Conservation (phyloP, 192 early-diverging fungal species). For the Coemansia sp. region DNA sequence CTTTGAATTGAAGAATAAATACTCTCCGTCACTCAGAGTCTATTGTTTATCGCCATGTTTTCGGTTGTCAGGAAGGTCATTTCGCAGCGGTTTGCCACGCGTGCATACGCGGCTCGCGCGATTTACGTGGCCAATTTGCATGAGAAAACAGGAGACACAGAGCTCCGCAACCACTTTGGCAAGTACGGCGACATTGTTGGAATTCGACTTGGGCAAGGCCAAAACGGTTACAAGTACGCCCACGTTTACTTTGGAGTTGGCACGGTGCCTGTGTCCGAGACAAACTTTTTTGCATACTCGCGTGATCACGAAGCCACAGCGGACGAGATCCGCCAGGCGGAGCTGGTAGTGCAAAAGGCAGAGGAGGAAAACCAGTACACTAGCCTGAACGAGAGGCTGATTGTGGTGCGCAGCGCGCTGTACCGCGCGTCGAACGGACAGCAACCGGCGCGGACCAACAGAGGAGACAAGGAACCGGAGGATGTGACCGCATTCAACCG, state of each 20-base stretch:
- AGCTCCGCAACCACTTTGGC: constrained; percentile 18
- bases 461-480: background rate
- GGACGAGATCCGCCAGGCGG: constrained; percentile 18
- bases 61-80: constrained; percentile 7
- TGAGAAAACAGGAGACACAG: background rate
- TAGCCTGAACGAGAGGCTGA: background rate
- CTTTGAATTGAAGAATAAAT: too few species aligned
- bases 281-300: constrained; percentile 7
- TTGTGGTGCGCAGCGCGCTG: constrained; percentile 5
- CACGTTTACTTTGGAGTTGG: constrained; percentile 41
- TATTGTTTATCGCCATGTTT: constrained; percentile 7
- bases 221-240: constrained; percentile 11
- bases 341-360: constrained; percentile 1
- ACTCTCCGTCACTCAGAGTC: background rate
- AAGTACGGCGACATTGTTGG: constrained; percentile 23
- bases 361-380: background rate
- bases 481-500: constrained; percentile 12
- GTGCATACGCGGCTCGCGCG: constrained; percentile 14
- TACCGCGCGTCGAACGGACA: background rate
- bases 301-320: constrained; percentile 1
- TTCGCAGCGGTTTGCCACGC: constrained; percentile 2
- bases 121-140: constrained; percentile 33
- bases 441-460: background rate
- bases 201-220: constrained; percentile 11
- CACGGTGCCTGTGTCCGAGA: constrained; percentile 8